phyloP scores from a whole-genome alignment of 352 stramenopile genomes.

The Pythium grandisporangium region DNA sequence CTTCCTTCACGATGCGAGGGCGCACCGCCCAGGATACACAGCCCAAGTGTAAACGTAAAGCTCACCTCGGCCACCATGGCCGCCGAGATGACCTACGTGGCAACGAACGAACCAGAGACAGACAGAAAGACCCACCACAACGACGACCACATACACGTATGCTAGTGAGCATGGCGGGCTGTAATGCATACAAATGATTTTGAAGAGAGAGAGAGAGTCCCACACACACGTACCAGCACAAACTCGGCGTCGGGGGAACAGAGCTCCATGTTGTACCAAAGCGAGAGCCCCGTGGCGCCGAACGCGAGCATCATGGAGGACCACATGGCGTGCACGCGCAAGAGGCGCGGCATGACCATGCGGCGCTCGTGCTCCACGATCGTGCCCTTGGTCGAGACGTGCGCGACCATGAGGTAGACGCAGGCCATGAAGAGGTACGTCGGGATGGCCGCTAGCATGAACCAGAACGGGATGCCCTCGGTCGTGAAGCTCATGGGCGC shows the following conservation, averaged over 20 bases:
- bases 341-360: conserved; percentile 75
- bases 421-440: conserved; percentile 73
- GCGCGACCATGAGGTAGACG: conserved; percentile 83
- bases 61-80: conserved; percentile 59
- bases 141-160: conserved; percentile 17
- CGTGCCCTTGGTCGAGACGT: conserved; percentile 74
- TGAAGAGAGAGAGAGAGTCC: too few species aligned
- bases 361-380: conserved; percentile 83
- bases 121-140: background rate
- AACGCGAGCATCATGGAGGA: conserved; percentile 55
- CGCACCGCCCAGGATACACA: conserved; percentile 50
- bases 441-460: conserved; percentile 50
- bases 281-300: conserved; percentile 39
- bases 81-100: conserved; percentile 33
- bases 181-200: too few species aligned
- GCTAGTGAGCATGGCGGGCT: too few species aligned
- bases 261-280: conserved; percentile 64
- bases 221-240: conserved; percentile 40
- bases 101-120: background rate
- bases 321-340: conserved; percentile 74
- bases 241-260: conserved; percentile 68
- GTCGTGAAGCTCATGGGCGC: conserved; percentile 42
- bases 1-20: conserved; percentile 23
- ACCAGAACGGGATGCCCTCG: conserved; percentile 71
- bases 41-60: conserved; percentile 62